These are phyloP conservation scores for Ogataea pignaliae DNA, from an alignment of 805 yeast genomes.

Conservation along the genomic window DNA sequence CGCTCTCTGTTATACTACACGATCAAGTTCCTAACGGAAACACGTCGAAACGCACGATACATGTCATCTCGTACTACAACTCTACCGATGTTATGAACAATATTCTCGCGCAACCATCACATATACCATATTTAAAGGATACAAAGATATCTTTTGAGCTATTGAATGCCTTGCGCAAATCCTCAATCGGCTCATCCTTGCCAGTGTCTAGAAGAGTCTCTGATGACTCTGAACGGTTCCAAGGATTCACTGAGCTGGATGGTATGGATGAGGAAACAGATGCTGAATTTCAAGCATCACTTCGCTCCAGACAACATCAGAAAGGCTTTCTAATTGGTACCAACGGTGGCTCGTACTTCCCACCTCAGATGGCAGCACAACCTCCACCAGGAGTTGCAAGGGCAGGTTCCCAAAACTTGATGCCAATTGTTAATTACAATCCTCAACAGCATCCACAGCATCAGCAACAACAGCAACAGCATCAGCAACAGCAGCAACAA, in stretches of 20 bases:
- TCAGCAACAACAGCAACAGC: constrained; percentile 1
- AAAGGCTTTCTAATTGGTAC: constrained; percentile 2
- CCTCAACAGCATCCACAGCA: not conserved
- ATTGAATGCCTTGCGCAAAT: constrained; percentile 53
- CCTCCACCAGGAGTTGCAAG: not conserved
- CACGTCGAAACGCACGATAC: constrained; percentile 45
- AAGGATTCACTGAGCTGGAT: constrained; percentile 22
- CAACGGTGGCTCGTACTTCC: not conserved
- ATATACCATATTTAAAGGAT: constrained; percentile 45
- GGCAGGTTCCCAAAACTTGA: not conserved
- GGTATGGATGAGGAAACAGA: constrained; percentile 15
- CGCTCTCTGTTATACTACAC: constrained; percentile 60
- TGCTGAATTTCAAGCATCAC: constrained; percentile 15
- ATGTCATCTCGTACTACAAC: constrained; percentile 73
- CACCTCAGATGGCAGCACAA: constrained; percentile 2
- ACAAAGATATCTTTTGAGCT: constrained; percentile 43
- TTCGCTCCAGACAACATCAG: constrained; percentile 5
- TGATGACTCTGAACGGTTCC: constrained; percentile 11
- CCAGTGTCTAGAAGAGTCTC: constrained; percentile 11
- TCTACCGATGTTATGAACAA: constrained; percentile 68
- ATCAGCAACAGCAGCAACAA: not conserved
- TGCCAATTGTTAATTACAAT: too few species aligned
- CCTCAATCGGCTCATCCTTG: constrained; percentile 47
- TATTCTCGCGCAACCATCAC: constrained; percentile 53
- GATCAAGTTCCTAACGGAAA: constrained; percentile 13